Conservation (phyloP, 2,329 filamentous ascomycete species). For the Magnaporthiopsis incrustans region DNA sequence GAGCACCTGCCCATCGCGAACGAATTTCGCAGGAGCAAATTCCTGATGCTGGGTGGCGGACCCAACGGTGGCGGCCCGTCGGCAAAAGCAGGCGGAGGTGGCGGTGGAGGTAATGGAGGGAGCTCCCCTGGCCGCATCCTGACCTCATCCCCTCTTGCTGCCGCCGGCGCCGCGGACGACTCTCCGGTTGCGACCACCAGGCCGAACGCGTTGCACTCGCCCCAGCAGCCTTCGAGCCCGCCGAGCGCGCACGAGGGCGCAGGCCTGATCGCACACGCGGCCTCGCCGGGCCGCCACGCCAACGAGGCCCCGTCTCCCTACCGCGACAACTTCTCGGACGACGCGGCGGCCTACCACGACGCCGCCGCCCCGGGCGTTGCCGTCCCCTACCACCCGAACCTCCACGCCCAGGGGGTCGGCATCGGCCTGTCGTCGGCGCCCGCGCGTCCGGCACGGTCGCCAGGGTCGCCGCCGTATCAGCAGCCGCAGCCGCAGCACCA, state of each 20-base stretch:
- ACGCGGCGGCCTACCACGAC: background rate
- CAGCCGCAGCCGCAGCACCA: constrained; percentile 2
- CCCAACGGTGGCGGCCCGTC: constrained; percentile 1
- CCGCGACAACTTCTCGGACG: constrained; percentile 9
- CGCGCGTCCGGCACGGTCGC: background rate
- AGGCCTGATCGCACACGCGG: constrained; percentile 26
- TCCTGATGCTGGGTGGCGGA: constrained; percentile 12
- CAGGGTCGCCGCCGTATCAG: background rate
- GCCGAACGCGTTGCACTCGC: constrained; percentile 9
- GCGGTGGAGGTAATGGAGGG: no score
- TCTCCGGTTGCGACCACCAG: background rate
- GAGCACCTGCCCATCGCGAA: constrained; percentile 31
- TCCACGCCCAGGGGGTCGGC: background rate
- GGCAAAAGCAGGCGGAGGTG: background rate
- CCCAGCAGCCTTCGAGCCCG: constrained; percentile 3
- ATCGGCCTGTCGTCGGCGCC: background rate
- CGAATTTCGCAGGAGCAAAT: constrained; percentile 26
- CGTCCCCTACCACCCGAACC: background rate
- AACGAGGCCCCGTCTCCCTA: constrained; percentile 7
- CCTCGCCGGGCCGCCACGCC: constrained; percentile 18
- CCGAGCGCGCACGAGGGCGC: constrained; percentile 17
- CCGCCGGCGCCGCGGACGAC: background rate
- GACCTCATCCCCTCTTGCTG: background rate
- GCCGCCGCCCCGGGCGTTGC: background rate
- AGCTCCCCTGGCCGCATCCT: background rate